These are phyloP conservation scores for Dysphania ambrosioides DNA, from an alignment of 148 eudicot species.

Conservation along the genomic window DNA sequence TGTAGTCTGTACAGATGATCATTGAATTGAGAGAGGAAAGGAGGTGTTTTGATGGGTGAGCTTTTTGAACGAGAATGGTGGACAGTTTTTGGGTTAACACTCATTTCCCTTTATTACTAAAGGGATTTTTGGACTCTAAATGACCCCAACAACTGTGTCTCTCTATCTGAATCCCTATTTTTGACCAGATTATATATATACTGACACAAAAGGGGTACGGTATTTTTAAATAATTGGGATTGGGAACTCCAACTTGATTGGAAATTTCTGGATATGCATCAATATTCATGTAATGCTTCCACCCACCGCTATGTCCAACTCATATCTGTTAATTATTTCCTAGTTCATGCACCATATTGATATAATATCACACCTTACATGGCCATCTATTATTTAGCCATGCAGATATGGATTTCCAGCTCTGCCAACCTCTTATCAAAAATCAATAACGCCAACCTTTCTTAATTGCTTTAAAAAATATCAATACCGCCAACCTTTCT, in stretches of 20 bases:
- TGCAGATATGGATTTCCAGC: neutral
- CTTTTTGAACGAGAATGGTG: slow-evolving; percentile 16
- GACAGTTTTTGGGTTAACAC: neutral
- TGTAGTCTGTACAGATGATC: neutral
- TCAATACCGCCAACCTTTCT: neutral
- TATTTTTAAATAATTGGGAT: no score
- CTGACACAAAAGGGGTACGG: no score
- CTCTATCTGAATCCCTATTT: neutral
- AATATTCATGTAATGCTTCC: slow-evolving; percentile 12
- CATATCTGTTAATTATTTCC: slow-evolving; percentile 2
- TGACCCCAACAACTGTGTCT: neutral
- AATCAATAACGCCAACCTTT: neutral
- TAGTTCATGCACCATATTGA: slow-evolving; percentile 16
- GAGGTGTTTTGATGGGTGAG: neutral
- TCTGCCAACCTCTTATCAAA: slow-evolving; percentile 6
- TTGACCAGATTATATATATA: slow-evolving; percentile 6
- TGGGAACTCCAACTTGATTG: neutral
- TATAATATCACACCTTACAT: neutral
- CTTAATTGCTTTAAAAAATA: no score
- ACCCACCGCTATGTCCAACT: slow-evolving; percentile 8
- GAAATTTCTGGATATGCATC: slow-evolving; percentile 5
- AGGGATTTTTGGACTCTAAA: neutral
- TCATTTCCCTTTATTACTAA: neutral
- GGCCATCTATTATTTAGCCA: no score
- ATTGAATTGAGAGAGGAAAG: slow-evolving; percentile 1